Conservation (phyloP, 2,329 filamentous ascomycete genomes). For the Tolypocladium pustulatum region DNA sequence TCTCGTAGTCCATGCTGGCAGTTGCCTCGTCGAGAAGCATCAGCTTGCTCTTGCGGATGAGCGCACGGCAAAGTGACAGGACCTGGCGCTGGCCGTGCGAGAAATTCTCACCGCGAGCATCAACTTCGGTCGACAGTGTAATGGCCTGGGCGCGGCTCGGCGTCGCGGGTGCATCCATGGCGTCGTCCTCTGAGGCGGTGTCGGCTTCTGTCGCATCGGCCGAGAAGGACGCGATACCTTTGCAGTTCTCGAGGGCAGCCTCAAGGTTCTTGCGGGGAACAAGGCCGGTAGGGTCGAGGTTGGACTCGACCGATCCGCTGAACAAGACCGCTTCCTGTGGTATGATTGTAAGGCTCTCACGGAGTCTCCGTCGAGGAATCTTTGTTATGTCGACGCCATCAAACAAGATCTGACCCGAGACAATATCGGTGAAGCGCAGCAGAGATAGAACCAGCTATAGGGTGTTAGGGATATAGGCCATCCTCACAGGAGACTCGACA, state of each 20-base stretch:
- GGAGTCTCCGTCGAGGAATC: conserved; percentile 37
- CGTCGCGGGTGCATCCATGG: conserved; percentile 6
- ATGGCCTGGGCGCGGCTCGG: conserved; percentile 13
- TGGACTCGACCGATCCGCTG: conserved; percentile 39
- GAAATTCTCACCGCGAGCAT: conserved; percentile 43
- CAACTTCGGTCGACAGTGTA: conserved; percentile 34
- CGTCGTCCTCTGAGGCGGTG: conserved; percentile 8
- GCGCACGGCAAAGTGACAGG: conserved; percentile 44
- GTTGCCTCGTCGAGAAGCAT: conserved; percentile 50
- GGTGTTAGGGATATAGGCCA: not conserved
- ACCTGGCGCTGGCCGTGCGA: conserved; percentile 49
- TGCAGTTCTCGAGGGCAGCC: conserved; percentile 51
- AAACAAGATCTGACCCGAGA: conserved; percentile 41
- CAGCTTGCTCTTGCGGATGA: conserved; percentile 43
- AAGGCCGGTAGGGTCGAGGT: conserved; percentile 55
- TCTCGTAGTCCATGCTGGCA: conserved; percentile 48
- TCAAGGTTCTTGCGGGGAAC: conserved; percentile 42
- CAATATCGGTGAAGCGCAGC: conserved; percentile 40
- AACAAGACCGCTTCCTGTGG: conserved; percentile 50
- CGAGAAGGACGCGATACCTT: conserved; percentile 44
- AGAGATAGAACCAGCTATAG: conserved; percentile 39
- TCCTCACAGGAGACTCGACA: no score
- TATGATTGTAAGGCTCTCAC: conserved; percentile 45
- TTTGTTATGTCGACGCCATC: conserved; percentile 46
- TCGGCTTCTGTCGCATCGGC: conserved; percentile 24